A percentile compares a stretch with the other conserved stretches of the same genome.
Conservation (phyloP, 1,284 basidiomycete species). For the Gomphus bonarii region DNA sequence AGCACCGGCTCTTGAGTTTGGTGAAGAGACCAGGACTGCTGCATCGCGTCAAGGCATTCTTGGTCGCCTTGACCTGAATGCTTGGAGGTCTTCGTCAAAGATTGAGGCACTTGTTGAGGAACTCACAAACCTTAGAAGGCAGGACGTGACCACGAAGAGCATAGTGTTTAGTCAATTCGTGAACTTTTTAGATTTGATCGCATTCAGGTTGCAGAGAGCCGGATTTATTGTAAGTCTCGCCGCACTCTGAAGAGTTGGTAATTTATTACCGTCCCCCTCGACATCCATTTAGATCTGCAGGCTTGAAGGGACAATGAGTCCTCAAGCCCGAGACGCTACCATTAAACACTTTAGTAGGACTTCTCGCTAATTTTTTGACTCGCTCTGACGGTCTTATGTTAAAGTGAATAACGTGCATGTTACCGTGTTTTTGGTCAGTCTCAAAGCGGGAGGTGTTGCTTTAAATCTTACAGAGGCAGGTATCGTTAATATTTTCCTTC, state of each 20-base stretch:
- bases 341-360: conserved; percentile 86
- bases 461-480: conserved; percentile 74
- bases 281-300: conserved; percentile 81
- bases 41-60: conserved; percentile 84
- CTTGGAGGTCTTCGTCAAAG: conserved; percentile 93
- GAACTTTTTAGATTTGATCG: conserved; percentile 85
- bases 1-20: conserved; percentile 81
- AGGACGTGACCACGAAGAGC: conserved; percentile 92
- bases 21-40: conserved; percentile 42
- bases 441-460: conserved; percentile 96
- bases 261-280: not conserved
- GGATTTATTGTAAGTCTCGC: conserved; percentile 64
- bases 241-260: not conserved
- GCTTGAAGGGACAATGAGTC: conserved; percentile 94
- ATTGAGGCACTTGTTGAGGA: conserved; percentile 97
- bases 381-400: not conserved
- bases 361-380: not conserved
- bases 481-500: not conserved
- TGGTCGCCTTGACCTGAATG: conserved; percentile 78
- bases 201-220: conserved; percentile 84
- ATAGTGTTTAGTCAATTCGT: conserved; percentile 95
- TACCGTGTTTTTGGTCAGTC: conserved; percentile 90
- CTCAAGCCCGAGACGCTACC: conserved; percentile 89
- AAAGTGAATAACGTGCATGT: conserved; percentile 88
- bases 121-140: conserved; percentile 69